These are phyloP conservation scores for Ceratobasidium sp. DNA, from an alignment of 1,284 basidiomycete genomes.

Conservation along the genomic window DNA sequence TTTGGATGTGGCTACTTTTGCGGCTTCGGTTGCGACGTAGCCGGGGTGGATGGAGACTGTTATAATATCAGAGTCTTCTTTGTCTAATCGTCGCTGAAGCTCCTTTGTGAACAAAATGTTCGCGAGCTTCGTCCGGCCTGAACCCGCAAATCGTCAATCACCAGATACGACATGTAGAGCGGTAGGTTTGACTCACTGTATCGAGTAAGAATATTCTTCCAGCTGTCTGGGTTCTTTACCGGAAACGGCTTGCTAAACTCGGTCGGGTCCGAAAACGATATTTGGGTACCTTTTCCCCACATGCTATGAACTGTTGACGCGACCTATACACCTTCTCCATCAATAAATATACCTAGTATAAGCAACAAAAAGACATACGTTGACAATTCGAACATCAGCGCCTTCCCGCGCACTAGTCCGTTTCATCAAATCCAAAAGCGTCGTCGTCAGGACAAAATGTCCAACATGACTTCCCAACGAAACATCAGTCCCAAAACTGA, in stretches of 20 bases:
- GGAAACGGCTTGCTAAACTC: conserved; percentile 42
- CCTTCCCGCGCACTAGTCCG: conserved; percentile 61
- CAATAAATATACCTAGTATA: neutral
- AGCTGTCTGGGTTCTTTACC: conserved; percentile 24
- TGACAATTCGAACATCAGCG: conserved; percentile 67
- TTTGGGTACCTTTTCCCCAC: conserved; percentile 26
- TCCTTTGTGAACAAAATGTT: conserved; percentile 54
- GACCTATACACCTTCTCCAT: conserved; percentile 2
- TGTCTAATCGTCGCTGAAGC: conserved; percentile 54
- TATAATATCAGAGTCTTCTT: conserved; percentile 55
- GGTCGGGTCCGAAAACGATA: conserved; percentile 25
- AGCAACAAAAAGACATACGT: conserved; percentile 56
- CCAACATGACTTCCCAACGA: conserved; percentile 61
- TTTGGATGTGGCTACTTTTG: conserved; percentile 25
- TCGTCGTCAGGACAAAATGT: conserved; percentile 64
- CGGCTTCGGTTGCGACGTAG: conserved; percentile 54
- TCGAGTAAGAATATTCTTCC: conserved; percentile 29
- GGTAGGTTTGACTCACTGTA: conserved; percentile 21
- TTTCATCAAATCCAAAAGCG: conserved; percentile 65
- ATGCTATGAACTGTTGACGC: conserved; percentile 38
- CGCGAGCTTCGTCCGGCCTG: conserved; percentile 58
- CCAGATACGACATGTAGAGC: neutral
- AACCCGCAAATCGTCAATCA: neutral
- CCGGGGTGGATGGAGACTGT: conserved; percentile 58
- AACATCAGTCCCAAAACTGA: conserved; percentile 9